phyloP scores from a whole-genome alignment of 148 eudicot genomes.

The Hydrangea macrophylla region DNA sequence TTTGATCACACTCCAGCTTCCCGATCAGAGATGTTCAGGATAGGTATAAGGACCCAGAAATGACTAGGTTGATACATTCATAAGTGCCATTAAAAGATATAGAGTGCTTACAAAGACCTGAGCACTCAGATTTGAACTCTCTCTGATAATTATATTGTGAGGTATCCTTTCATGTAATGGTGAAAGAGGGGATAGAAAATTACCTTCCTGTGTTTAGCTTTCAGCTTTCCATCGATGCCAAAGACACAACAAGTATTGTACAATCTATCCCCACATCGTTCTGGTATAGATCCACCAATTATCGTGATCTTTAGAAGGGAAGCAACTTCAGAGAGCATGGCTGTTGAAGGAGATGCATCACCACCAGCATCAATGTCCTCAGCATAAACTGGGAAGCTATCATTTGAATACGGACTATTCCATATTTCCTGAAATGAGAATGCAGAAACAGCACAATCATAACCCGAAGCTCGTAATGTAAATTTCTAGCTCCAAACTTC shows the following conservation, averaged over 20 bases:
- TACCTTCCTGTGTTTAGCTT: conserved; percentile 80
- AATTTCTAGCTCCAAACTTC: not conserved
- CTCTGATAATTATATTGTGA: not conserved
- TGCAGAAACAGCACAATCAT: conserved; percentile 1
- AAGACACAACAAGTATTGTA: conserved; percentile 76
- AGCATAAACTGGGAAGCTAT: conserved; percentile 65
- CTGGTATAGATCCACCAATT: conserved; percentile 87
- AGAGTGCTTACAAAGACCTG: not conserved
- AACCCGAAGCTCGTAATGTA: not conserved
- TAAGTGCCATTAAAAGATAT: not conserved
- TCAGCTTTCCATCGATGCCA: conserved; percentile 59
- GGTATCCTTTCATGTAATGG: not conserved
- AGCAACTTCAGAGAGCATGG: conserved; percentile 73
- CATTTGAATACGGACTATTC: conserved; percentile 81
- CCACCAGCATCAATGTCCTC: conserved; percentile 74
- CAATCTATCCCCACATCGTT: conserved; percentile 53
- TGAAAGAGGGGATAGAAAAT: not conserved
- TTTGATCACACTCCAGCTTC: not conserved
- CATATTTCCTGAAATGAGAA: conserved; percentile 60
- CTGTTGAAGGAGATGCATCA: conserved; percentile 64
- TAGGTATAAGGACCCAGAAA: not conserved
- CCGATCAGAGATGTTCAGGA: not conserved
- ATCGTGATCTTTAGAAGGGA: conserved; percentile 51
- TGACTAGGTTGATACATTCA: not conserved
- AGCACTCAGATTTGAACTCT: not conserved